These are phyloP conservation scores for Ganoderma multipileum DNA, from an alignment of 1,284 basidiomycete genomes.

Conservation along the genomic window DNA sequence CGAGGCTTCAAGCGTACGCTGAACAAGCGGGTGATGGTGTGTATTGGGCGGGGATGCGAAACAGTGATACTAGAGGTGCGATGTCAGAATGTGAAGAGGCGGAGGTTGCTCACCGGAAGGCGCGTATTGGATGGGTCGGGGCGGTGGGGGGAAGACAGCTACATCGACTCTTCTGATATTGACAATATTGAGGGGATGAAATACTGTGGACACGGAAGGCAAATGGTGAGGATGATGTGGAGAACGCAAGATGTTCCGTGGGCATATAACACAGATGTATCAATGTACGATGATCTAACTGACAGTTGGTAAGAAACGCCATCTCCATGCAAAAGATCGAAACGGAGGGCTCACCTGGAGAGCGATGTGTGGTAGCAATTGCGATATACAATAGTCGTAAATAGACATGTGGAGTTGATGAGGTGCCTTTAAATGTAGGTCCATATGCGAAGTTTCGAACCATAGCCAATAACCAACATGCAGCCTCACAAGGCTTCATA, in stretches of 20 bases:
- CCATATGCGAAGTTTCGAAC: background rate
- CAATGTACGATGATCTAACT: background rate
- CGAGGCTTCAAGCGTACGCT: background rate
- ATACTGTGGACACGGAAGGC: background rate
- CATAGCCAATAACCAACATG: background rate
- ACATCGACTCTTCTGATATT: background rate
- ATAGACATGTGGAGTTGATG: background rate
- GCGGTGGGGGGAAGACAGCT: background rate
- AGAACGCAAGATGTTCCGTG: slow-evolving; percentile 1
- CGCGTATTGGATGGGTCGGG: too few species aligned
- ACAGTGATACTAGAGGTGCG: background rate
- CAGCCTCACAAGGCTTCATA: too few species aligned
- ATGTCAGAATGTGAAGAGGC: background rate
- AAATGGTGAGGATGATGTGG: background rate
- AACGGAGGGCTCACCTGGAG: background rate
- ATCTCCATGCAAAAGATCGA: background rate
- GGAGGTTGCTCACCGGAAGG: background rate
- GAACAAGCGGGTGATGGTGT: background rate
- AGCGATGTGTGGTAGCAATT: background rate
- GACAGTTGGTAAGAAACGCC: background rate
- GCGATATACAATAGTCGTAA: slow-evolving; percentile 12
- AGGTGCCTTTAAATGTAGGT: background rate
- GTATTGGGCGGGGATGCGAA: background rate
- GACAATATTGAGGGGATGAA: background rate
- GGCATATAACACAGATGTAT: slow-evolving; percentile 3